Evolutionary conservation across 75 land plant genomes (phyloP).

Genomic region (Sequoiadendron giganteum): DNA sequence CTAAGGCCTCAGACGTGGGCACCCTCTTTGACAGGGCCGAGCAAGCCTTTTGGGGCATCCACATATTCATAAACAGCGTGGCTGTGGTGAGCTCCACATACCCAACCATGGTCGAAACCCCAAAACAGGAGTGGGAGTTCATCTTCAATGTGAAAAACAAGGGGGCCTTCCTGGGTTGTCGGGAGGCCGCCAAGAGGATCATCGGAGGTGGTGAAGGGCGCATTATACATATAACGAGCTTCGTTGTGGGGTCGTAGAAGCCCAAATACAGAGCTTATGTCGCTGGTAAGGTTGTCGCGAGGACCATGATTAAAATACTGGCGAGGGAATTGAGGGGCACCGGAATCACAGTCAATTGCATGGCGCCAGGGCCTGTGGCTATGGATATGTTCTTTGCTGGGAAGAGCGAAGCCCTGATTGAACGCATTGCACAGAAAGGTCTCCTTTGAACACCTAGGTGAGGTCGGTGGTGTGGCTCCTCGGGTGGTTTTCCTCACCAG

Average conservation of each 20-base stretch:
- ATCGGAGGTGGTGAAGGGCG: constrained; percentile 32
- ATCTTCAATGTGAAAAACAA: constrained; percentile 32
- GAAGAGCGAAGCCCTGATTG: constrained; percentile 25
- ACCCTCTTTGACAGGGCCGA: constrained; percentile 62
- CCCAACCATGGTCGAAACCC: constrained; percentile 27
- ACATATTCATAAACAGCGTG: constrained; percentile 67
- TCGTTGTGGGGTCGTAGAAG: constrained; percentile 16
- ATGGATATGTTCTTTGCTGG: constrained; percentile 52
- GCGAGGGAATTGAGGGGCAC: constrained; percentile 56
- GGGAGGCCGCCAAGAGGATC: constrained; percentile 41
- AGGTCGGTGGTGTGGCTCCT: constrained; percentile 33
- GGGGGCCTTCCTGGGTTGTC: constrained; percentile 36
- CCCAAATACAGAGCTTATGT: constrained; percentile 39
- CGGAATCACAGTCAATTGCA: constrained; percentile 51
- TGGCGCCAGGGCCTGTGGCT: constrained; percentile 59
- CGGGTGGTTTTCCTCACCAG: constrained; percentile 41
- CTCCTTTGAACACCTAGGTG: constrained; percentile 42
- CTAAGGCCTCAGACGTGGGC: constrained; percentile 46
- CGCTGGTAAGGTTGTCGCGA: constrained; percentile 56
- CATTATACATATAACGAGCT: constrained; percentile 32
- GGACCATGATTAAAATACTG: constrained; percentile 38
- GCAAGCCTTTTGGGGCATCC: constrained; percentile 30
- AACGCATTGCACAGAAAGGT: neutral
- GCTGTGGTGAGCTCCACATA: constrained; percentile 30
- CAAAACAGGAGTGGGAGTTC: constrained; percentile 36